Base-by-base conservation (phyloP, 805 yeast species). In the Saccharomyces mikatae region DNA sequence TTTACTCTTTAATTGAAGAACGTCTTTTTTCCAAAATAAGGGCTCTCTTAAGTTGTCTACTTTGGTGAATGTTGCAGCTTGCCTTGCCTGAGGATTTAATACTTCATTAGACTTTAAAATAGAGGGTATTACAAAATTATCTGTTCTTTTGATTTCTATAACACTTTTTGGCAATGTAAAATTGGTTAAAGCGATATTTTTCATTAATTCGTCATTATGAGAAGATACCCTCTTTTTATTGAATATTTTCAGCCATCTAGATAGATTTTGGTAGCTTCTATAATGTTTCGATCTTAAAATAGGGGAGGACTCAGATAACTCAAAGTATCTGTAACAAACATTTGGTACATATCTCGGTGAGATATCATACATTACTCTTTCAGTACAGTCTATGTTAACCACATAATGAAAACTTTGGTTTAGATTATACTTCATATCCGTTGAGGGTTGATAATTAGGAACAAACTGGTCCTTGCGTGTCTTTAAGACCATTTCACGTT, bases 311-410 rank as follows among this genome's bases (percentile, higher is more conserved):
- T 46, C 32, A 3, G 48, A 50, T 14, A 52, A 8, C 5, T 53
- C 22, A 29, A 61, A 60, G 48, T 61, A 63, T 29, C 66, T 46
- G 29, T 61, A 64, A 21, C 54, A 48, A 21, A 59, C 22, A 53
- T 63, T 59, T 1, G 53, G 44, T 9, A 65, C 36, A 36, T 65
- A 65, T 22, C 69, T 52, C 3, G 67, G 60, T 1, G 69, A 62
- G 1, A 64, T 53, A 54, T 65, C 68, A 4, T 11, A 13, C n/a
- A 63, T 52, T 3, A 46, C 6, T 13, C 47, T 46, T 2, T 55
- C 53, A 13, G 49, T 41, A 3, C 52, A n/a, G 49, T 60, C 56
- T 6, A 63, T 54, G 4, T 54, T 50, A 11, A 59, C 56, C 4
- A 65, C 60, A 54, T 59, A 63, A 30, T 50, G 29, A 50, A 60